These are phyloP conservation scores for Trichoderma simmonsii DNA, from an alignment of 2,329 filamentous ascomycete species.

Conservation along the genomic window DNA sequence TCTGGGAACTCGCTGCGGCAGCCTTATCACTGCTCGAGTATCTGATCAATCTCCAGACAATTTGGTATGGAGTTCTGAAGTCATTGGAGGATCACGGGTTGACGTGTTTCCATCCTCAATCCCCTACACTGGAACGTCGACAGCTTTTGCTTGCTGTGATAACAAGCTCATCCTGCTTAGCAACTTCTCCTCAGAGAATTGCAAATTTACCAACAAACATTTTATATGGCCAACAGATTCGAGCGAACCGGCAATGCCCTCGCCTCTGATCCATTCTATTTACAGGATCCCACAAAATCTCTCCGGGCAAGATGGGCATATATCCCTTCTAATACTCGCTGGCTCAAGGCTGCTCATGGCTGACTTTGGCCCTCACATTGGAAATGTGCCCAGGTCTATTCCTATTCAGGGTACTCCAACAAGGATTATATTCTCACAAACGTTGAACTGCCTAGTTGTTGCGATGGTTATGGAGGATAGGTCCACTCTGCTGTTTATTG, in stretches of 20 bases:
- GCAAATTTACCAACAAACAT: conserved; percentile 40
- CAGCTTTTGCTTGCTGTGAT: conserved; percentile 49
- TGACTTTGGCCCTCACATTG: conserved; percentile 45
- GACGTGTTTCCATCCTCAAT: conserved; percentile 32
- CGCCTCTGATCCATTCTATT: conserved; percentile 48
- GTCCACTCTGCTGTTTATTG: conserved; percentile 54
- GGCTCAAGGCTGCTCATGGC: conserved; percentile 51
- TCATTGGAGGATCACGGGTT: conserved; percentile 37
- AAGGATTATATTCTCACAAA: conserved; percentile 53
- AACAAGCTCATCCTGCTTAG: conserved; percentile 44
- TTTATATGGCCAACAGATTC: conserved; percentile 53
- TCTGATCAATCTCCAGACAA: conserved; percentile 23
- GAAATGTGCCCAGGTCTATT: conserved; percentile 50
- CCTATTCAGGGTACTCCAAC: conserved; percentile 46
- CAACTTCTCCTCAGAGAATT: conserved; percentile 30
- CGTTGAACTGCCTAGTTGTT: conserved; percentile 53
- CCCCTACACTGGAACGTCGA: conserved; percentile 25
- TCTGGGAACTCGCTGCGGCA: conserved; percentile 51
- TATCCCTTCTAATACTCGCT: conserved; percentile 49
- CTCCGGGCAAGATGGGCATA: conserved; percentile 37
- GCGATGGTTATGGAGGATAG: conserved; percentile 43
- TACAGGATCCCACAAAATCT: conserved; percentile 42
- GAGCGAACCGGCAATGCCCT: conserved; percentile 42
- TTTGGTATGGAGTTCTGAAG: conserved; percentile 31
- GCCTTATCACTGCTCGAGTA: conserved; percentile 42